Base-by-base conservation (phyloP, 352 stramenopile genomes). In the Phytophthora lateralis region DNA sequence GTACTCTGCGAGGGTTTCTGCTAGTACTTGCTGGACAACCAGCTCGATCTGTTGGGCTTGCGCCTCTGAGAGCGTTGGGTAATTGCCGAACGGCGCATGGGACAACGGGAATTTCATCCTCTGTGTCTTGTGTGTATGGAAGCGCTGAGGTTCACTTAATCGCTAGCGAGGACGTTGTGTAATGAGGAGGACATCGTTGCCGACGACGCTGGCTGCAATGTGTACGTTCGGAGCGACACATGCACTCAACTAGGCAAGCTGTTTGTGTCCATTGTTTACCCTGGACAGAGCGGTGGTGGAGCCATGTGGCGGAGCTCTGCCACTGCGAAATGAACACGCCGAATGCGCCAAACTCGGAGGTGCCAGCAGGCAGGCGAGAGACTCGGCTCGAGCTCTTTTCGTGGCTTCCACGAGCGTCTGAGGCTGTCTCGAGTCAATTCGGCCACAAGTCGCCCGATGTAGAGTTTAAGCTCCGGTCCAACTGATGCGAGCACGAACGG, bases 71-170 rank as follows among this genome's bases (percentile, higher is more conserved):
- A 76, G 54, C 21, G 58, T 9, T 1, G 58, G 44, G 34, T 59
- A 62, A 29, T 63, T 32, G 30, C 63, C 59, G 26, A 76, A 76
- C 6, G 68, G 70, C 34, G 62, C 64, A 45, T 43, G 55, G 18
- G 57, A 49, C 38, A 58, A 32, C 2, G 60, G 68, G 35, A 77
- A 69, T 51, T 75, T 73, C 72, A 80, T 80, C 32, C n/a, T 63
- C 21, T 12, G 6, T 24, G 45, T 27, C 8, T 24, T 51, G 21
- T 37, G 15, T 41, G 45, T 38, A 27, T 39, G 44, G 20, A 12
- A 35, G 10, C 8, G 39, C 21, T 24, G 21, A 3, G 18, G 27
- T 47, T 5, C 18, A 55, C 44, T 56, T 63, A 1, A 1, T 27
- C 24, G 30, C 41, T 55, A 60, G 38, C 47, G 54, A 60, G 54